A percentile compares a stretch with the other conserved stretches of the same genome.
Conservation (phyloP, 2,329 filamentous ascomycete species). For the Lithohypha guttulata region DNA sequence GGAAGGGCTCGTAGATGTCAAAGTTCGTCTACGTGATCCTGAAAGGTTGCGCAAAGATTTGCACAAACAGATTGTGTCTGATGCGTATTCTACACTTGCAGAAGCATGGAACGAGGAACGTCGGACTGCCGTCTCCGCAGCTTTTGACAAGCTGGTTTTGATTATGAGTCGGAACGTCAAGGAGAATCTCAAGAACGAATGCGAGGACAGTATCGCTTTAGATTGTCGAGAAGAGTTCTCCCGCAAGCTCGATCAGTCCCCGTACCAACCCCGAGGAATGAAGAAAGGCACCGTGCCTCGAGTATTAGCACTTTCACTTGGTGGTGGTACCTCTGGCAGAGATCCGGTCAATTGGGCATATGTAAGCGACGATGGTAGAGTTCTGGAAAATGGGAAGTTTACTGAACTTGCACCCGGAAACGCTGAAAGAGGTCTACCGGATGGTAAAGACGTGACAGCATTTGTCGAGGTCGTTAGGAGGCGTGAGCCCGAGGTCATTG, state of each 20-base stretch:
- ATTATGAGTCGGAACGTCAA: slow-evolving; percentile 87
- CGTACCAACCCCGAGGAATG: slow-evolving; percentile 90
- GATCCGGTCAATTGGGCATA: slow-evolving; percentile 86
- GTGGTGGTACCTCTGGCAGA: slow-evolving; percentile 59
- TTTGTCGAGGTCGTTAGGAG: slow-evolving; percentile 72
- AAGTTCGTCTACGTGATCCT: slow-evolving; percentile 64
- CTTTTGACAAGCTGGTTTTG: slow-evolving; percentile 69
- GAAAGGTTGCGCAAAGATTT: slow-evolving; percentile 66
- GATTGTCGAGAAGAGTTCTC: slow-evolving; percentile 81
- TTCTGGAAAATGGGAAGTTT: slow-evolving; percentile 82
- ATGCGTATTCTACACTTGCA: slow-evolving; percentile 89
- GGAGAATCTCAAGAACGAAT: slow-evolving; percentile 84
- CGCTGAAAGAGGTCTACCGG: slow-evolving; percentile 55
- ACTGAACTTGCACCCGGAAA: slow-evolving; percentile 60
- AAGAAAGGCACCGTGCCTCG: slow-evolving; percentile 77
- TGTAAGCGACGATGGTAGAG: slow-evolving; percentile 82
- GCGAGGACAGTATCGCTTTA: slow-evolving; percentile 83
- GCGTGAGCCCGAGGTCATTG: slow-evolving; percentile 79
- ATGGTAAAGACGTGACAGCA: slow-evolving; percentile 53
- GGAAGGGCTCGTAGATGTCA: slow-evolving; percentile 81
- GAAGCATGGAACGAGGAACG: slow-evolving; percentile 91
- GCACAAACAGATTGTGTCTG: slow-evolving; percentile 76
- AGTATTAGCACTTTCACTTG: slow-evolving; percentile 78
- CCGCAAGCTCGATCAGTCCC: slow-evolving; percentile 84
- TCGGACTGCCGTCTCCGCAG: slow-evolving; percentile 70